phyloP scores from a whole-genome alignment of 257 asterid species.

The Solanum verrucosum region DNA sequence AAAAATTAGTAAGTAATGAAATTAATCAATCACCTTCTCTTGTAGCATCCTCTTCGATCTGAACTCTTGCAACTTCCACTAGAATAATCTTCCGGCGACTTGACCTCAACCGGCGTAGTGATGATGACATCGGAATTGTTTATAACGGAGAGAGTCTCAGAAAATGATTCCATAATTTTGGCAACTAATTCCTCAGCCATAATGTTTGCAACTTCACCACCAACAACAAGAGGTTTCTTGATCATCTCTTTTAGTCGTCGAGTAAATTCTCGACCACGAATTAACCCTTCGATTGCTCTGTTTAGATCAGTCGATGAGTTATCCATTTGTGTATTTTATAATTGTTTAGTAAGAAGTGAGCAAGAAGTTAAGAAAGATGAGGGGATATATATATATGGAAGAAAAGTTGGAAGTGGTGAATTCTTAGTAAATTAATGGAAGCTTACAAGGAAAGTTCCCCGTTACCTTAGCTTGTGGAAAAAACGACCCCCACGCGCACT shows the following conservation, averaged over 20 bases:
- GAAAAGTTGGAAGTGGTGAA: background rate
- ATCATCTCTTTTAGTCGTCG: slow-evolving; percentile 27
- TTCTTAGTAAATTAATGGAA: slow-evolving; percentile 1
- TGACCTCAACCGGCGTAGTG: background rate
- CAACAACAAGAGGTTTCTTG: background rate
- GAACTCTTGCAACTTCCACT: slow-evolving; percentile 37
- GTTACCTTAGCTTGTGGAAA: background rate
- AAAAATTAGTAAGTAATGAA: background rate
- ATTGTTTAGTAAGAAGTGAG: background rate
- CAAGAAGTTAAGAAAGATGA: background rate
- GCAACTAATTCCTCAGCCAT: slow-evolving; percentile 19
- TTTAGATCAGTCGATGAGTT: slow-evolving; percentile 3
- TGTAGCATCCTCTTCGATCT: slow-evolving; percentile 60
- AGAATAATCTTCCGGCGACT: slow-evolving; percentile 28
- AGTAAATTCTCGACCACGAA: slow-evolving; percentile 35
- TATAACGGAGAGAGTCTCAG: slow-evolving; percentile 27
- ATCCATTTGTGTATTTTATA: background rate
- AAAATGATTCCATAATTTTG: slow-evolving; percentile 28
- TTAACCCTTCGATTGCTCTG: slow-evolving; percentile 26
- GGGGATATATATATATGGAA: background rate
- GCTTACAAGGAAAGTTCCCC: slow-evolving; percentile 3
- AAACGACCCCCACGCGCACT: slow-evolving; percentile 5
- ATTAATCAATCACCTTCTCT: slow-evolving; percentile 31
- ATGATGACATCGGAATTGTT: slow-evolving; percentile 10
- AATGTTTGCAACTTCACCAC: background rate